Evolutionary conservation across 1,284 basidiomycete species (phyloP).

Genomic region (Cryptococcus floricola): DNA sequence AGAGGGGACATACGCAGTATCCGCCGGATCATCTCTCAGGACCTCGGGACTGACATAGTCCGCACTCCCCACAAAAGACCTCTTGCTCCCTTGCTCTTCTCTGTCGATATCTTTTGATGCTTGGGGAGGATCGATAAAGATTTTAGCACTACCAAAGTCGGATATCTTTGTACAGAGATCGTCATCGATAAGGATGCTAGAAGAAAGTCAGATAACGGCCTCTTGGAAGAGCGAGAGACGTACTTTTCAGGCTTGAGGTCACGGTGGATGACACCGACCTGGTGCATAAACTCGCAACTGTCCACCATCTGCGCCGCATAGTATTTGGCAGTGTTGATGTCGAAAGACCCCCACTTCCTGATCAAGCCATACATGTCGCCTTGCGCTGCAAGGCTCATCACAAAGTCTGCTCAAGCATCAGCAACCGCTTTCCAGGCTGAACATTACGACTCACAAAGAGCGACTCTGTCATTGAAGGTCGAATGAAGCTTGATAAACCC

Average conservation of each 20-base stretch:
- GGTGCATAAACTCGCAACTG: slow-evolving; percentile 83
- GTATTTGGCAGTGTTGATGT: slow-evolving; percentile 66
- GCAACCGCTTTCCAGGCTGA: too few relatives aligned
- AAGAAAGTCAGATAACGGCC: not conserved
- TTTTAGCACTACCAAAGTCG: slow-evolving; percentile 94
- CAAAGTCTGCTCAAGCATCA: slow-evolving; percentile 66
- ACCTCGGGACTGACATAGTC: slow-evolving; percentile 95
- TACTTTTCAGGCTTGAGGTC: slow-evolving; percentile 89
- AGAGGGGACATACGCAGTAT: slow-evolving; percentile 41
- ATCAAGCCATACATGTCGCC: slow-evolving; percentile 82
- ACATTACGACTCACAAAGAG: slow-evolving; percentile 64
- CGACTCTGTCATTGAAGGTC: slow-evolving; percentile 78
- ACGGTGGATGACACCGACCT: slow-evolving; percentile 80
- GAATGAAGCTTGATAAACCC: slow-evolving; percentile 76
- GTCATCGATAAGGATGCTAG: slow-evolving; percentile 72
- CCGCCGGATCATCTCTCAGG: slow-evolving; percentile 62
- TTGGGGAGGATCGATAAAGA: slow-evolving; percentile 52
- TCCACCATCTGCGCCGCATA: slow-evolving; percentile 86
- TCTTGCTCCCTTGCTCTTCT: not conserved
- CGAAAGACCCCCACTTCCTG: slow-evolving; percentile 73
- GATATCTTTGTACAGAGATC: slow-evolving; percentile 86
- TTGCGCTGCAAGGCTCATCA: slow-evolving; percentile 81
- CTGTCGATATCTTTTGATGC: slow-evolving; percentile 9
- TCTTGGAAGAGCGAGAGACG: slow-evolving; percentile 7
- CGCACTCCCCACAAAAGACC: slow-evolving; percentile 91